Evolutionary conservation across 192 early-diverging fungal genomes (phyloP).

Genomic region (Linnemannia schmuckeri): DNA sequence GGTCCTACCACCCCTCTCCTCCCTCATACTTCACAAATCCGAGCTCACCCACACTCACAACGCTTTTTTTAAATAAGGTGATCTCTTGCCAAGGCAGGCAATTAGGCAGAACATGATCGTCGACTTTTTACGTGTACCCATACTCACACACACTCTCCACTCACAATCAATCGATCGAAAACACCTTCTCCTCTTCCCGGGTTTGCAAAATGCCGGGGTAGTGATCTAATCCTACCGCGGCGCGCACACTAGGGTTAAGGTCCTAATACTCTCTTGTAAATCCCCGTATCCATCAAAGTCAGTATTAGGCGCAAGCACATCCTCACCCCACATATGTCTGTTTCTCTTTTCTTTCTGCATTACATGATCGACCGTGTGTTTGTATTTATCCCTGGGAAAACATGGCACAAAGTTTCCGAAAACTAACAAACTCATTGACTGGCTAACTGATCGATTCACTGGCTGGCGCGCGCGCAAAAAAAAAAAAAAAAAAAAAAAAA

Average conservation of each 20-base stretch:
- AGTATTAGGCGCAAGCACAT: no score
- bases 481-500: neutral
- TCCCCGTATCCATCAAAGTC: no score
- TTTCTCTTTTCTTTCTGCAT: neutral
- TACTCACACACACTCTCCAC: neutral
- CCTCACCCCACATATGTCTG: neutral
- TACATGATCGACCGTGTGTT: neutral
- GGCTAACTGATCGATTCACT: neutral
- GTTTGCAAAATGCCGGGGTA: neutral
- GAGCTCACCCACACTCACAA: neutral
- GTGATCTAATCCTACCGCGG: neutral
- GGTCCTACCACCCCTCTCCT: neutral
- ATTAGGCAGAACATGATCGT: neutral
- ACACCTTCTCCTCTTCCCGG: neutral
- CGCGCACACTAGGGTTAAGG: neutral
- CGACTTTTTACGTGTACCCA: neutral
- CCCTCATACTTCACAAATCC: neutral
- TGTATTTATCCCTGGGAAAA: constrained; percentile 12
- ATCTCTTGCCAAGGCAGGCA: neutral
- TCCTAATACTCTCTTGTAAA: no score
- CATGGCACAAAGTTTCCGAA: neutral
- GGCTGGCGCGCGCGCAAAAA: no score
- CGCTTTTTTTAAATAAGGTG: neutral
- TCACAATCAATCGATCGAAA: neutral
- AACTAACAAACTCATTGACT: neutral